Evolutionary conservation across 129 eudicot species (phyloP).

Genomic region (Saposhnikovia divaricata): DNA sequence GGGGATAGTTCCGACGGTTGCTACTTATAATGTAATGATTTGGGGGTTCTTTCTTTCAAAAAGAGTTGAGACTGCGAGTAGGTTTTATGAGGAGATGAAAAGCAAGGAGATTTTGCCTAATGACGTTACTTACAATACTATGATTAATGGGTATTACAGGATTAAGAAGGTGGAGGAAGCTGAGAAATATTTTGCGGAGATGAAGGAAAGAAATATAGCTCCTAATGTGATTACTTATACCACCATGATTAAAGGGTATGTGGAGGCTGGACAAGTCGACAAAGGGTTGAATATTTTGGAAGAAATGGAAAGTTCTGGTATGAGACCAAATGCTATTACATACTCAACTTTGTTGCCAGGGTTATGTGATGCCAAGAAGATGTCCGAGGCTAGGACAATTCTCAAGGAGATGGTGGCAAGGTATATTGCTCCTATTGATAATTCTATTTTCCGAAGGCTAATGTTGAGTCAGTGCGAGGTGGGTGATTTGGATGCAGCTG

Average conservation of each 20-base stretch:
- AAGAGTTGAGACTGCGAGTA: constrained; percentile 50
- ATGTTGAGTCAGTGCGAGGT: constrained; percentile 56
- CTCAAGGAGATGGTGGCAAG: constrained; percentile 71
- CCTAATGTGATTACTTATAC: constrained; percentile 80
- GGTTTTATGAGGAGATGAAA: constrained; percentile 87
- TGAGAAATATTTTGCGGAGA: constrained; percentile 63
- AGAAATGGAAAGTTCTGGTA: constrained; percentile 65
- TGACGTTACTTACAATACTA: constrained; percentile 80
- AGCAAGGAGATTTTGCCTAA: constrained; percentile 57
- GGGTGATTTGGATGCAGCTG: constrained; percentile 77
- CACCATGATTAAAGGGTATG: constrained; percentile 82
- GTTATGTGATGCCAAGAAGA: constrained; percentile 61
- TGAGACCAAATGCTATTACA: constrained; percentile 67
- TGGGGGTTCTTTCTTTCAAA: constrained; percentile 79
- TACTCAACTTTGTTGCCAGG: constrained; percentile 76
- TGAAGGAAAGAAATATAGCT: constrained; percentile 68
- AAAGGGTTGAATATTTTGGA: constrained; percentile 55
- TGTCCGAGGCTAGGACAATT: constrained; percentile 52
- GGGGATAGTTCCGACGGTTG: constrained; percentile 61
- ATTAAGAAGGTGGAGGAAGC: constrained; percentile 59
- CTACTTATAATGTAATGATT: constrained; percentile 68
- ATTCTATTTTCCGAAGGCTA: constrained; percentile 51
- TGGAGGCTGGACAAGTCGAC: constrained; percentile 36
- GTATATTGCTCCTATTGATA: constrained; percentile 48
- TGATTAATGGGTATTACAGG: constrained; percentile 71